A percentile compares a stretch with the other conserved stretches of the same genome.
Evolutionary conservation across 371 early-diverging fungal genomes (phyloP).

Genomic region (Actinomortierella wolfii): DNA sequence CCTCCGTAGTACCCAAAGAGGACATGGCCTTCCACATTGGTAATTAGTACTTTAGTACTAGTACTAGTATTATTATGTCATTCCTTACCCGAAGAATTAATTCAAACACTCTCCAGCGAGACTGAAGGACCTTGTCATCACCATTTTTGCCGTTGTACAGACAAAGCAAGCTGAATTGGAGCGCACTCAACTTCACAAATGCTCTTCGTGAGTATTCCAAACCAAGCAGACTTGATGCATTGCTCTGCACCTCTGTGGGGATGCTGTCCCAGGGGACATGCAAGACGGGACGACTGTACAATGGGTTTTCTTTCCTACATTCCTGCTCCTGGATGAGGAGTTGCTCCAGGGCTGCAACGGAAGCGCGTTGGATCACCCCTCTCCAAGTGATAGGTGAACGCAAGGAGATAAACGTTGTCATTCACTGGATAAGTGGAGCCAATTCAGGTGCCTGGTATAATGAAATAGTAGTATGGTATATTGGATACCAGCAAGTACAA

Average conservation of each 20-base stretch:
- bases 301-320: neutral
- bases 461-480: neutral
- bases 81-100: neutral
- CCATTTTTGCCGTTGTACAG: too few species aligned
- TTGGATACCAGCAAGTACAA: neutral
- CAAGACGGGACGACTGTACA: constrained; percentile 1
- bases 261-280: constrained; percentile 6
- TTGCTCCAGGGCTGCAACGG: constrained; percentile 2
- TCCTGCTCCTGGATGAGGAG: constrained; percentile 7
- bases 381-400: constrained; percentile 5
- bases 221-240: constrained; percentile 2
- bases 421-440: too few species aligned
- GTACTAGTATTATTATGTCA: neutral
- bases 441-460: too few species aligned
- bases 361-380: constrained; percentile 10
- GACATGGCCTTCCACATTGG: neutral
- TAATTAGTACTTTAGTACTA: neutral
- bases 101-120: neutral
- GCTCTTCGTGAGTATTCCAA: neutral
- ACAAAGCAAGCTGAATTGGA: constrained; percentile 3
- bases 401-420: too few species aligned
- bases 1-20: neutral
- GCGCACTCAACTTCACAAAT: neutral
- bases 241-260: neutral
- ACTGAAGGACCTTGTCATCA: too few species aligned